Evolutionary conservation across 176 grass and related monocot species (phyloP).

Genomic region (Bothriochloa decipiens): DNA sequence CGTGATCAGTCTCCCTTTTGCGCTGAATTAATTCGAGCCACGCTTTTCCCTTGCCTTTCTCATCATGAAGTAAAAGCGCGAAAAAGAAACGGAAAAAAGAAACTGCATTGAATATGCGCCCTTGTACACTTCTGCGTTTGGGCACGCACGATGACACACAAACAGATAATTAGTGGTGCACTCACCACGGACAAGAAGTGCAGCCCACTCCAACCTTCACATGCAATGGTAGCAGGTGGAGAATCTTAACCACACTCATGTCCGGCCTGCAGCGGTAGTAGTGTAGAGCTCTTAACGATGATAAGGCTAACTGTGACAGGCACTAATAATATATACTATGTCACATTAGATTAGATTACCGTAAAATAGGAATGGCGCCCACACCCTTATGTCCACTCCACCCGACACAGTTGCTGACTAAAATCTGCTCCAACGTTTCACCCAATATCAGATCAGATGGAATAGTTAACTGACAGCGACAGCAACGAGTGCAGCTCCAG

Average conservation of each 20-base stretch:
- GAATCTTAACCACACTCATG: constrained; percentile 42
- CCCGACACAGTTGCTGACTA: constrained; percentile 21
- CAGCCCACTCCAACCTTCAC: constrained; percentile 22
- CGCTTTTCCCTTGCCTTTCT: not conserved
- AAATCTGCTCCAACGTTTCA: constrained; percentile 18
- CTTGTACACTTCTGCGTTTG: not conserved
- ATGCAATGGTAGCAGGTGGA: constrained; percentile 33
- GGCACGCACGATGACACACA: not conserved
- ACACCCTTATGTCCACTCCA: too few species aligned
- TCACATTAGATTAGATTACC: too few species aligned
- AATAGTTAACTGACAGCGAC: not conserved
- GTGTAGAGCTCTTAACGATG: not conserved
- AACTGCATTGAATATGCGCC: constrained; percentile 10
- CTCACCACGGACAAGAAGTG: not conserved
- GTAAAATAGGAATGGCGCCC: too few species aligned
- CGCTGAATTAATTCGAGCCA: not conserved
- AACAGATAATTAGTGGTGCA: constrained; percentile 27
- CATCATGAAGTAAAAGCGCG: not conserved
- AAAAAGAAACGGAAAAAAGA: not conserved
- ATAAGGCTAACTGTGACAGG: constrained; percentile 24
- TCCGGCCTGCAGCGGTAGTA: not conserved
- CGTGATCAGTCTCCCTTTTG: constrained; percentile 1
- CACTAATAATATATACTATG: too few species aligned
- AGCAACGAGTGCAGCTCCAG: too few species aligned
- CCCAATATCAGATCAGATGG: not conserved